Evolutionary conservation across 805 yeast species (phyloP).

Genomic region (Suhomyces xylopsoci): DNA sequence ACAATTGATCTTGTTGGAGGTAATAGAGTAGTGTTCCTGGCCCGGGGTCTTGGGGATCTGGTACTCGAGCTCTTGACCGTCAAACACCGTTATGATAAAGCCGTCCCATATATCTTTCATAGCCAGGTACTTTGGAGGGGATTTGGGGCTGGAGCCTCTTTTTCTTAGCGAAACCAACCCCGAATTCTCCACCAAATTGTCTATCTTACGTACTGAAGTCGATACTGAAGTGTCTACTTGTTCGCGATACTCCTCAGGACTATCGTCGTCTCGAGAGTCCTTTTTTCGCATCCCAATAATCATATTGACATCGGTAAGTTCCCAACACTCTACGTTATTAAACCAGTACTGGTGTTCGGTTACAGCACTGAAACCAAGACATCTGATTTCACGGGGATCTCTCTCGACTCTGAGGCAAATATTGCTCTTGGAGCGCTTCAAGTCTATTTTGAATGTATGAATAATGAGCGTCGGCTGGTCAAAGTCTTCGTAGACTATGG

Average conservation of each 20-base stretch:
- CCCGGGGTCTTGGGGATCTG: slow-evolving; percentile 50
- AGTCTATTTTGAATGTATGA: slow-evolving; percentile 69
- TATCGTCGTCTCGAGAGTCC: slow-evolving; percentile 16
- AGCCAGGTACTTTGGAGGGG: background rate
- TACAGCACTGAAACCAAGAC: slow-evolving; percentile 78
- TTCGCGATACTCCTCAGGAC: slow-evolving; percentile 16
- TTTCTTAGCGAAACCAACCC: slow-evolving; percentile 20
- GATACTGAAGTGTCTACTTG: background rate
- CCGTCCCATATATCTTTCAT: slow-evolving; percentile 61
- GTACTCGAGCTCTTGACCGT: slow-evolving; percentile 59
- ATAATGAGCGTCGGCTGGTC: slow-evolving; percentile 57
- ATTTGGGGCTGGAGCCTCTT: slow-evolving; percentile 8
- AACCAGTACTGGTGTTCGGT: slow-evolving; percentile 69
- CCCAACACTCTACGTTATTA: slow-evolving; percentile 72
- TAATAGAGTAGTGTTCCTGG: slow-evolving; percentile 29
- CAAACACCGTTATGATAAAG: slow-evolving; percentile 64
- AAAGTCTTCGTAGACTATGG: slow-evolving; percentile 65
- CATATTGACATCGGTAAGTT: slow-evolving; percentile 71
- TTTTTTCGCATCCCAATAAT: slow-evolving; percentile 55
- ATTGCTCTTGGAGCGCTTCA: slow-evolving; percentile 67
- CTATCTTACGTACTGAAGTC: background rate
- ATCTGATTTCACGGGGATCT: slow-evolving; percentile 87
- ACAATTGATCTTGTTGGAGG: slow-evolving; percentile 58
- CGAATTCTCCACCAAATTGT: slow-evolving; percentile 8
- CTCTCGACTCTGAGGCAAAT: slow-evolving; percentile 88